Evolutionary conservation across 1,284 basidiomycete genomes (phyloP).

Genomic region (Stygiomarasmius scandens): DNA sequence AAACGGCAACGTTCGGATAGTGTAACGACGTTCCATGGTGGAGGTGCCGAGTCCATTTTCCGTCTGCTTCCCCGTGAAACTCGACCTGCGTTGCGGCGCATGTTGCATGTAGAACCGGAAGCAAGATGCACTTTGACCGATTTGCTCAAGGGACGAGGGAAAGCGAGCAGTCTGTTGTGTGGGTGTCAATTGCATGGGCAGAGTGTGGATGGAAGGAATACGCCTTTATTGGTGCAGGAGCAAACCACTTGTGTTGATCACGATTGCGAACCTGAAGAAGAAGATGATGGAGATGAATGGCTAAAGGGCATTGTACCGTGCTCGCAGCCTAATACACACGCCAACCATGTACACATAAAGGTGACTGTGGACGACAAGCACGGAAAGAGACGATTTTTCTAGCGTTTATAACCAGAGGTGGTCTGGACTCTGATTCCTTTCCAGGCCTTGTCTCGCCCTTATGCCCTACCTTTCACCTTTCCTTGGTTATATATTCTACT

Average conservation of each 20-base stretch:
- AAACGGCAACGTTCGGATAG: constrained; percentile 59
- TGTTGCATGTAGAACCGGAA: constrained; percentile 91
- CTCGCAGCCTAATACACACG: constrained; percentile 48
- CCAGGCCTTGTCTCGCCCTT: background rate
- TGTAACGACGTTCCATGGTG: constrained; percentile 78
- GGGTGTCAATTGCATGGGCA: constrained; percentile 54
- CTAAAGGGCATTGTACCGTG: constrained; percentile 76
- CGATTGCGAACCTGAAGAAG: constrained; percentile 62
- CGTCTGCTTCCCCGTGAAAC: constrained; percentile 94
- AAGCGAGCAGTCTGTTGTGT: constrained; percentile 77
- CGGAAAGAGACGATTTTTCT: constrained; percentile 72
- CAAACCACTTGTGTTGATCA: constrained; percentile 56
- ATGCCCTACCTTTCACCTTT: background rate
- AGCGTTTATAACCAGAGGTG: constrained; percentile 18
- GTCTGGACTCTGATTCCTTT: constrained; percentile 5
- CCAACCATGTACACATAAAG: constrained; percentile 70
- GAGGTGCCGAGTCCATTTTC: constrained; percentile 96
- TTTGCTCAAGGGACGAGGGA: constrained; percentile 81
- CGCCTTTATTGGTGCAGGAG: background rate
- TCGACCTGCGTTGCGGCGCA: constrained; percentile 85
- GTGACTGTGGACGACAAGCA: constrained; percentile 73
- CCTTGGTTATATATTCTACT: background rate
- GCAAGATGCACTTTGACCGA: constrained; percentile 94
- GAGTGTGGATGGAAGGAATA: background rate
- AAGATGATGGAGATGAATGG: constrained; percentile 80